A percentile compares a stretch with the other conserved stretches of the same genome.
Evolutionary conservation across 306 rosid genomes (phyloP).

Genomic region (Gastrolobium bilobum): DNA sequence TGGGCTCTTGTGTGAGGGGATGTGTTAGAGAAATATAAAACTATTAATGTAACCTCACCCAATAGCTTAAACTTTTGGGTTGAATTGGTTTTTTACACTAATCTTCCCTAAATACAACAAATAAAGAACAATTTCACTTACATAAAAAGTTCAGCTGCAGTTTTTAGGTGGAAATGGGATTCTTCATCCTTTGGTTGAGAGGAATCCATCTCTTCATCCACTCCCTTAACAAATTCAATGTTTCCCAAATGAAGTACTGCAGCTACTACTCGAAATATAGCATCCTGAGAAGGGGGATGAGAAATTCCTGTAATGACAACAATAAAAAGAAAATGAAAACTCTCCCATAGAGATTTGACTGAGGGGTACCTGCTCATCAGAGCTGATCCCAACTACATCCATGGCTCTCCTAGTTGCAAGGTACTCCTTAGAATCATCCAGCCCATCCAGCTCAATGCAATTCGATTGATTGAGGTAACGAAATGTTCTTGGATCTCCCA

Average conservation of each 20-base stretch:
- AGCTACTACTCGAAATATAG: conserved; percentile 88
- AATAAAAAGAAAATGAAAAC: neutral
- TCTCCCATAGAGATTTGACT: conserved; percentile 32
- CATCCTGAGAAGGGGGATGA: conserved; percentile 68
- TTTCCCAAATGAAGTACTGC: conserved; percentile 97
- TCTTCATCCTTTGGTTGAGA: conserved; percentile 87
- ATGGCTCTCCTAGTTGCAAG: conserved; percentile 86
- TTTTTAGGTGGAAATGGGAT: conserved; percentile 81
- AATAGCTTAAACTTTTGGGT: no score
- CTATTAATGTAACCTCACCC: no score
- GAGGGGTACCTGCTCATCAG: conserved; percentile 78
- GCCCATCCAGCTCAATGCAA: conserved; percentile 56
- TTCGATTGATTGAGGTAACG: conserved; percentile 93
- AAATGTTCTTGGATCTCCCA: conserved; percentile 80
- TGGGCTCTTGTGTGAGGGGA: no score
- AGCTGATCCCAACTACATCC: conserved; percentile 90
- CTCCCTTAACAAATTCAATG: conserved; percentile 82
- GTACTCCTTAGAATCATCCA: conserved; percentile 91
- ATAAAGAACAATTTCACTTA: conserved; percentile 45
- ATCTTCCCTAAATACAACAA: conserved; percentile 24
- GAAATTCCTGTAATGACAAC: conserved; percentile 36
- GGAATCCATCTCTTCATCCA: conserved; percentile 70
- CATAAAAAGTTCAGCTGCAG: conserved; percentile 89
- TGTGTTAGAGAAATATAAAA: no score
- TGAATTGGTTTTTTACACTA: neutral